Conservation (phyloP, 2,329 filamentous ascomycete species). For the Rhexocercosporidium sp. region DNA sequence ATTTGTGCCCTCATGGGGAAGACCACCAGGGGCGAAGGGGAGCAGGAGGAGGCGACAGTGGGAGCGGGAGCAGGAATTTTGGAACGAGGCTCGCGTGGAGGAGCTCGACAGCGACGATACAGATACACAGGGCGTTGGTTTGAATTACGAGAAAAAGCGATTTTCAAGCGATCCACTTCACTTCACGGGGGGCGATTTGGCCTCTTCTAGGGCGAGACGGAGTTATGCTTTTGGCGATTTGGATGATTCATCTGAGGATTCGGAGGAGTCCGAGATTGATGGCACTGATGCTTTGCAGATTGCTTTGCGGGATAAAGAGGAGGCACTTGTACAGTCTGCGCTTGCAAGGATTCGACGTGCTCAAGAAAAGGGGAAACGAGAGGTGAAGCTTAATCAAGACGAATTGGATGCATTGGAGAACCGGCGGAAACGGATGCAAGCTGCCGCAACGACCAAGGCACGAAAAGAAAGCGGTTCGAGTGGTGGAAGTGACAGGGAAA, state of each 20-base stretch:
- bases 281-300: slow-evolving; percentile 57
- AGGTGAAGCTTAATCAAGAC: slow-evolving; percentile 79
- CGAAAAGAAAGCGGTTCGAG: slow-evolving; percentile 34
- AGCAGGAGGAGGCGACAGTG: slow-evolving; percentile 62
- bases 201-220: slow-evolving; percentile 41
- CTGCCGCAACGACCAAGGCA: slow-evolving; percentile 33
- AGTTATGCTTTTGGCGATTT: slow-evolving; percentile 33
- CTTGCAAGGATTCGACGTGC: slow-evolving; percentile 81
- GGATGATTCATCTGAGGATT: slow-evolving; percentile 42
- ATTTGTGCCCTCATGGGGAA: slow-evolving; percentile 96
- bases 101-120: slow-evolving; percentile 67
- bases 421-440: slow-evolving; percentile 60
- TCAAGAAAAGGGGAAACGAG: slow-evolving; percentile 74
- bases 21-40: slow-evolving; percentile 91
- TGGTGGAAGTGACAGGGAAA: slow-evolving; percentile 37
- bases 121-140: slow-evolving; percentile 60
- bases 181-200: slow-evolving; percentile 65
- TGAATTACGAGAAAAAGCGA: slow-evolving; percentile 53
- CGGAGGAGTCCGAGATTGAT: slow-evolving; percentile 56
- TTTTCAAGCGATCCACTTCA: slow-evolving; percentile 65
- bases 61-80: slow-evolving; percentile 55
- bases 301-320: slow-evolving; percentile 69
- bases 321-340: slow-evolving; percentile 77
- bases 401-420: slow-evolving; percentile 83
- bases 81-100: slow-evolving; percentile 61